Percentiles rank a stretch among this genome's conserved stretches.
phyloP scores from a whole-genome alignment of 129 eudicot genomes.

The Centrapalus pauciflorus region DNA sequence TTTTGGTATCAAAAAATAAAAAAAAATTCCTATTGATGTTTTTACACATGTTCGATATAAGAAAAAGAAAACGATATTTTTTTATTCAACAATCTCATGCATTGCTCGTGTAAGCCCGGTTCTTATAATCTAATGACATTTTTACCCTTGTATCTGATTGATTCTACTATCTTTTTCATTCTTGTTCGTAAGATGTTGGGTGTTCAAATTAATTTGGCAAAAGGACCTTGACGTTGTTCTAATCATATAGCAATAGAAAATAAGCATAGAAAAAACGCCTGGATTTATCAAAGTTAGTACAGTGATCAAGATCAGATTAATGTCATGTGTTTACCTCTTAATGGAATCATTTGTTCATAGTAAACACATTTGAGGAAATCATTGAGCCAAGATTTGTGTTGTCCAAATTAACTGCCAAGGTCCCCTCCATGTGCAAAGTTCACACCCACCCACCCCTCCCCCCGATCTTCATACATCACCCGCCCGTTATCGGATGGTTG shows the following conservation, averaged over 20 bases:
- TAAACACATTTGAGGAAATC: constrained; percentile 16
- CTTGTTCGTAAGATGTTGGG: constrained; percentile 1
- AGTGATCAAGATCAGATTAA: constrained; percentile 49
- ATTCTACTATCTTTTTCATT: neutral
- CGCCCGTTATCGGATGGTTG: constrained; percentile 10
- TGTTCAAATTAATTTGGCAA: neutral
- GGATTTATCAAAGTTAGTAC: constrained; percentile 23
- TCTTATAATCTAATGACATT: neutral
- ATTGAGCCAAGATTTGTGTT: constrained; percentile 45
- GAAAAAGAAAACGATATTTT: neutral
- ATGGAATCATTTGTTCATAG: too few relatives aligned
- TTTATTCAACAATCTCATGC: neutral
- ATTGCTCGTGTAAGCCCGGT: neutral
- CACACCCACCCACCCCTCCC: neutral
- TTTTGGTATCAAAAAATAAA: constrained; percentile 20
- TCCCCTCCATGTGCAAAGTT: constrained; percentile 45
- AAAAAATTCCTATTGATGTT: neutral
- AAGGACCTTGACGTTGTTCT: too few relatives aligned
- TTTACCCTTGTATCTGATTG: constrained; percentile 3
- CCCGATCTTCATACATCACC: constrained; percentile 29
- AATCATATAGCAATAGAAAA: constrained; percentile 7
- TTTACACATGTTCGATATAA: neutral
- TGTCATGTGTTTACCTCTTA: too few relatives aligned
- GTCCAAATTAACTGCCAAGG: constrained; percentile 36
- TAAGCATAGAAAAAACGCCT: neutral